phyloP scores from a whole-genome alignment of 2,329 filamentous ascomycete species.

The Claviceps maximensis region DNA sequence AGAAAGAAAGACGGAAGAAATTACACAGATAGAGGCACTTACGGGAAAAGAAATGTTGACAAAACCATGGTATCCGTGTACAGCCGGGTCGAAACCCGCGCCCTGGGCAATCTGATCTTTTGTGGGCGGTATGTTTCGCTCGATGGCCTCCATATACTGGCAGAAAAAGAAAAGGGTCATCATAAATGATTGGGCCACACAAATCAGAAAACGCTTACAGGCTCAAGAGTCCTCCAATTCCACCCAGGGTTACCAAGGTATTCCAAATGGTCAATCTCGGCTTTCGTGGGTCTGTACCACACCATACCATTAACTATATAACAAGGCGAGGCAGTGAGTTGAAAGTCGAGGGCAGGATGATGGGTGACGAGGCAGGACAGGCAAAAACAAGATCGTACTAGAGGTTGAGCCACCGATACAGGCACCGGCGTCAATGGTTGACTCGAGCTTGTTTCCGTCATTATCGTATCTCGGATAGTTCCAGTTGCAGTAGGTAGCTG shows the following conservation, averaged over 20 bases:
- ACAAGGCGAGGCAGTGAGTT: background rate
- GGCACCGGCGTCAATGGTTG: conserved; percentile 10
- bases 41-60: conserved; percentile 14
- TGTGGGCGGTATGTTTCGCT: conserved; percentile 11
- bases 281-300: conserved; percentile 12
- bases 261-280: conserved; percentile 13
- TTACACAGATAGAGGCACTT: background rate
- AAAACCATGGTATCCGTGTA: conserved; percentile 12
- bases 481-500: conserved; percentile 11
- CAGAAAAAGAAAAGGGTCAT: background rate
- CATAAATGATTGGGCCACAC: background rate
- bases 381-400: conserved; percentile 5
- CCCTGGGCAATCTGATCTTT: conserved; percentile 10
- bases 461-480: conserved; percentile 11
- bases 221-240: conserved; percentile 21
- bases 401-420: conserved; percentile 15
- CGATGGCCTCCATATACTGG: conserved; percentile 10
- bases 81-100: conserved; percentile 16
- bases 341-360: background rate
- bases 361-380: background rate
- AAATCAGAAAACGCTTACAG: conserved; percentile 4
- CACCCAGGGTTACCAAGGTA: conserved; percentile 14
- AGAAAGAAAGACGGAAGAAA: too few species aligned
- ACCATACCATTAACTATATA: conserved; percentile 13
- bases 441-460: conserved; percentile 7